Percentiles rank a stretch among this genome's conserved stretches.
phyloP scores from a whole-genome alignment of 148 eudicot species.

The Silene conica region DNA sequence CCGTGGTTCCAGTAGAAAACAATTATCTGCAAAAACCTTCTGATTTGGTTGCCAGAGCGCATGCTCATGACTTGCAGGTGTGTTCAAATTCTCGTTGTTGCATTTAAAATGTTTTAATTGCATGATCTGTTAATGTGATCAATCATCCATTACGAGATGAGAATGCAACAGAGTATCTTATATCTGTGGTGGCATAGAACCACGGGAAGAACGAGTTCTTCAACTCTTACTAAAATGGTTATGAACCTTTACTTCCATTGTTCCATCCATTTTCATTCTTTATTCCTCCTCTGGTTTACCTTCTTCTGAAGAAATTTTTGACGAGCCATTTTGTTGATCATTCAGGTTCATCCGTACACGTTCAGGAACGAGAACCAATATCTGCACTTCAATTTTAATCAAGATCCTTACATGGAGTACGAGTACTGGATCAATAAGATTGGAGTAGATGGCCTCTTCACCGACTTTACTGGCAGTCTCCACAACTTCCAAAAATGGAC shows the following conservation, averaged over 20 bases:
- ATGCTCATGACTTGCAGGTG: slow-evolving; percentile 79
- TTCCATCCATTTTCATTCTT: background rate
- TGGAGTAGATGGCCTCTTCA: slow-evolving; percentile 85
- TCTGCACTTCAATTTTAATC: slow-evolving; percentile 66
- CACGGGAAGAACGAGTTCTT: no score
- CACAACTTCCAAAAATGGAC: slow-evolving; percentile 74
- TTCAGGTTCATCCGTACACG: slow-evolving; percentile 94
- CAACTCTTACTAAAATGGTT: background rate
- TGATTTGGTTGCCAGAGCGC: slow-evolving; percentile 96
- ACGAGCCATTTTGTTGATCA: slow-evolving; percentile 4
- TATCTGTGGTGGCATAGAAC: no score
- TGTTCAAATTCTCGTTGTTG: slow-evolving; percentile 6
- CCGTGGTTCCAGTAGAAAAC: slow-evolving; percentile 56
- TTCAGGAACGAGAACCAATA: slow-evolving; percentile 69
- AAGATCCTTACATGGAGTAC: slow-evolving; percentile 78
- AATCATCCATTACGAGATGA: no score
- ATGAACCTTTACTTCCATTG: background rate
- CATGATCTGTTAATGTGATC: no score
- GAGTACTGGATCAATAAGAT: slow-evolving; percentile 78
- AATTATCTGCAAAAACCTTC: slow-evolving; percentile 70
- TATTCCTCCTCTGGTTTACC: background rate
- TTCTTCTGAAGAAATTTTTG: background rate
- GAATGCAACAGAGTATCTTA: no score
- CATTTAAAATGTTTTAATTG: background rate
- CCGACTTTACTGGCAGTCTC: slow-evolving; percentile 90